Percentiles rank a stretch among this genome's conserved stretches.
Conservation (phyloP, 768 basidiomycete species). For the Tulasnella sp. region DNA sequence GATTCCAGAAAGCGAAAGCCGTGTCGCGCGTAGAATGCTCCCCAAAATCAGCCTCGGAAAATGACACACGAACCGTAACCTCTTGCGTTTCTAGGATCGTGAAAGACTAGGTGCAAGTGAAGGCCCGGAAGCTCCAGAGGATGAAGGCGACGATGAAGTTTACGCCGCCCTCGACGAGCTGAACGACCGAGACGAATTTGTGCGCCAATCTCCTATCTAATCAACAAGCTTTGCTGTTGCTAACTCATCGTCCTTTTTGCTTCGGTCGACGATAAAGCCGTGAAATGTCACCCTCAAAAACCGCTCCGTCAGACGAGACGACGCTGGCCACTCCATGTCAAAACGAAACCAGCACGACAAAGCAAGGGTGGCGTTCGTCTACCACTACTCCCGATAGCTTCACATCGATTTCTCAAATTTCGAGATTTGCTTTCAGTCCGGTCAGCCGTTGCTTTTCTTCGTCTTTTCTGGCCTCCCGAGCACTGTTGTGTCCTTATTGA, state of each 20-base stretch:
- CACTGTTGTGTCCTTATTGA: not conserved
- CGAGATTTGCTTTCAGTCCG: too few species aligned
- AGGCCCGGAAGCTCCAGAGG: slow-evolving; percentile 52
- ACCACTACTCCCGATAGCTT: too few species aligned
- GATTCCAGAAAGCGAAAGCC: slow-evolving; percentile 74
- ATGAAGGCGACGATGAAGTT: slow-evolving; percentile 49
- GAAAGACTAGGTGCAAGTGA: slow-evolving; percentile 38
- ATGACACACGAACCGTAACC: not conserved
- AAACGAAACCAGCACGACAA: slow-evolving; percentile 83
- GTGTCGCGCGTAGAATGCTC: slow-evolving; percentile 52
- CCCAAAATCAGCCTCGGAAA: not conserved
- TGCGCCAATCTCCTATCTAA: not conserved
- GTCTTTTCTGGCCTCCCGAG: too few species aligned
- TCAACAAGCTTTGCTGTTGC: not conserved
- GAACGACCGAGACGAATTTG: slow-evolving; percentile 24
- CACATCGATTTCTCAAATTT: too few species aligned
- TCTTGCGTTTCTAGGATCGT: slow-evolving; percentile 39
- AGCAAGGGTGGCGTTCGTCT: slow-evolving; percentile 78
- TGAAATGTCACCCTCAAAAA: slow-evolving; percentile 25
- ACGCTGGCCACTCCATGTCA: slow-evolving; percentile 58
- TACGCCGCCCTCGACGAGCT: slow-evolving; percentile 52
- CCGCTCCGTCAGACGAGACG: slow-evolving; percentile 44
- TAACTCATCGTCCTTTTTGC: not conserved
- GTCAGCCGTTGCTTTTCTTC: too few species aligned
- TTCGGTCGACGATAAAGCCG: slow-evolving; percentile 12